phyloP scores from a whole-genome alignment of 1,139 yeast genomes.

The Diutina rugosa region DNA sequence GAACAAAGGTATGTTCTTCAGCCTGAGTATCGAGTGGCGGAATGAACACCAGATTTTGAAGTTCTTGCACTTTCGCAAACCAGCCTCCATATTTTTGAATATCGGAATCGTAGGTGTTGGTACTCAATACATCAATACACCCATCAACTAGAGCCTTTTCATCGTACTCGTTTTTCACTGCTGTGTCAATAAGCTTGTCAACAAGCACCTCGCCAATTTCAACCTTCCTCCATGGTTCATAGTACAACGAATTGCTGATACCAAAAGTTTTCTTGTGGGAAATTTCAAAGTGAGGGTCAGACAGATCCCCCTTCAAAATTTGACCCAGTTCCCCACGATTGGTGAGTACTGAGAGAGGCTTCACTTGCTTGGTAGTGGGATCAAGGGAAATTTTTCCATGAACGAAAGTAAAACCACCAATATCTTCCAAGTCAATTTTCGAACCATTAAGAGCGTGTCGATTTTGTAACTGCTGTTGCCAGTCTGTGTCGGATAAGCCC shows the following conservation, averaged over 20 bases:
- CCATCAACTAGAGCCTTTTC: constrained; percentile 33
- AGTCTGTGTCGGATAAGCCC: constrained; percentile 24
- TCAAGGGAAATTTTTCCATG: constrained; percentile 43
- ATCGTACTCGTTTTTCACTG: constrained; percentile 11
- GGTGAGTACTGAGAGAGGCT: constrained; percentile 35
- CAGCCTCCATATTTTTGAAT: constrained; percentile 14
- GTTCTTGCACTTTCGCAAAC: constrained; percentile 22
- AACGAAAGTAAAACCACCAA: constrained; percentile 79
- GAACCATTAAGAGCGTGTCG: background rate
- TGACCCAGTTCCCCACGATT: constrained; percentile 32
- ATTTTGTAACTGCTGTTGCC: constrained; percentile 29
- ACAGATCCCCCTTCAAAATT: constrained; percentile 13
- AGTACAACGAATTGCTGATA: constrained; percentile 49
- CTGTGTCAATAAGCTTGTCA: constrained; percentile 19
- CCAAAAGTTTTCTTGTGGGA: constrained; percentile 26
- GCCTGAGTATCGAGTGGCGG: constrained; percentile 40
- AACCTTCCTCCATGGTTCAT: constrained; percentile 68
- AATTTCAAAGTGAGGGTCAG: constrained; percentile 7
- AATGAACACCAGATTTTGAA: constrained; percentile 54
- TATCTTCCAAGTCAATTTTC: constrained; percentile 18
- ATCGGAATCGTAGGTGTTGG: constrained; percentile 22
- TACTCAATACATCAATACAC: constrained; percentile 43
- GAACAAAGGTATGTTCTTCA: constrained; percentile 5
- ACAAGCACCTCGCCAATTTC: constrained; percentile 35
- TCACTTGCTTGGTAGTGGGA: constrained; percentile 9